A percentile compares a stretch with the other conserved stretches of the same genome.
phyloP scores from a whole-genome alignment of 352 stramenopile genomes.

The Poterioochromonas sp. region DNA sequence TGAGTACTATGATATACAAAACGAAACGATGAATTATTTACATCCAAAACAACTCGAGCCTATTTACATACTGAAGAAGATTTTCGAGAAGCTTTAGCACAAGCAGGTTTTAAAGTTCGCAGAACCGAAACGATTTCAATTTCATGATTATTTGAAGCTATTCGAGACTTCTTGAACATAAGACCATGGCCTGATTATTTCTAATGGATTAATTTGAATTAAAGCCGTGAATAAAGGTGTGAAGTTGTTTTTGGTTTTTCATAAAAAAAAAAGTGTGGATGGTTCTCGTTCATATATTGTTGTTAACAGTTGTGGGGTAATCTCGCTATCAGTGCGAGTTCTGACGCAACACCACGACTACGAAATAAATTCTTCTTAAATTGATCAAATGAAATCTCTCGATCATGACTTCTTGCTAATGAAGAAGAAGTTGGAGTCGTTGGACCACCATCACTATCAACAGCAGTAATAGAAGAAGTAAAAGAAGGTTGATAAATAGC shows the following conservation, averaged over 20 bases:
- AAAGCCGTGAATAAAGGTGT: background rate
- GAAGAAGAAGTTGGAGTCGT: no score
- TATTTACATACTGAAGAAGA: constrained; percentile 67
- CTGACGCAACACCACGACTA: background rate
- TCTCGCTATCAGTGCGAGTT: background rate
- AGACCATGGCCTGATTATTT: background rate
- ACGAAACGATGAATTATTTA: constrained; percentile 29
- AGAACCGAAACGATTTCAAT: constrained; percentile 75
- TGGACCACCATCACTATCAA: no score
- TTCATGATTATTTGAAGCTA: constrained; percentile 63
- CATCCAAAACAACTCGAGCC: constrained; percentile 65
- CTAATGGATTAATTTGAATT: background rate
- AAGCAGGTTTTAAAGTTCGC: constrained; percentile 59
- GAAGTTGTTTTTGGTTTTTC: no score
- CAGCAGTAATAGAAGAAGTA: background rate
- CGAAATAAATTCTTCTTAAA: background rate
- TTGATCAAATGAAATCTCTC: background rate
- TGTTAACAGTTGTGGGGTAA: background rate
- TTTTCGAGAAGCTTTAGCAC: constrained; percentile 54
- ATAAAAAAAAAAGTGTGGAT: no score
- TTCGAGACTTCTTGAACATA: no score
- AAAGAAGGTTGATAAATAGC: background rate
- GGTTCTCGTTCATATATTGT: background rate
- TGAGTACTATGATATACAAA: background rate
- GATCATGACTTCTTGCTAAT: background rate